phyloP scores from a whole-genome alignment of 306 rosid species.

The Casuarina cunninghamiana region DNA sequence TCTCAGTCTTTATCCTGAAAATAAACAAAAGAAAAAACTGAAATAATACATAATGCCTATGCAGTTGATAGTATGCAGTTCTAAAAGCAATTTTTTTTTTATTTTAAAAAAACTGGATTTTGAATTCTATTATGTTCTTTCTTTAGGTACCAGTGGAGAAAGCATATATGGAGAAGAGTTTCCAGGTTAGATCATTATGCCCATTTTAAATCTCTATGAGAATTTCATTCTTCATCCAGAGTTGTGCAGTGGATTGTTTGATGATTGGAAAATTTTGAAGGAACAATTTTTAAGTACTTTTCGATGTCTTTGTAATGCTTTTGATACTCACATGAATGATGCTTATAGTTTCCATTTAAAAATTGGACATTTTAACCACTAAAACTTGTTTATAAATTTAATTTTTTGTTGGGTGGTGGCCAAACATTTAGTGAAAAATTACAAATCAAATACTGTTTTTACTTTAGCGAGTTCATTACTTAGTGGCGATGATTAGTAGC shows the following conservation, averaged over 20 bases:
- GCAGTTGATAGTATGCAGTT: background rate
- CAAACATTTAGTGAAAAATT: background rate
- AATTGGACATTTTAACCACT: background rate
- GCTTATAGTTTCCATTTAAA: background rate
- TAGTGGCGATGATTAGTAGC: background rate
- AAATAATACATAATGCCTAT: background rate
- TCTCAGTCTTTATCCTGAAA: background rate
- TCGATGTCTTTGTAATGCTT: background rate
- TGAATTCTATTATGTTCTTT: conserved; percentile 11
- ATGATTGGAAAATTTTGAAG: background rate
- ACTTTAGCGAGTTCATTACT: background rate
- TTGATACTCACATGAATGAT: background rate
- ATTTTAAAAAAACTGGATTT: background rate
- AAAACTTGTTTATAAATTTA: background rate
- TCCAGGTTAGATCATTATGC: conserved; percentile 62
- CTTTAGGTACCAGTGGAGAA: conserved; percentile 91
- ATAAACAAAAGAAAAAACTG: background rate
- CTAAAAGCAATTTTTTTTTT: background rate
- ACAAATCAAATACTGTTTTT: background rate
- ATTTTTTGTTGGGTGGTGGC: background rate
- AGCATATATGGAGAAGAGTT: conserved; percentile 83
- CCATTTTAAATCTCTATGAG: background rate
- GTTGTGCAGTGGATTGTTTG: background rate
- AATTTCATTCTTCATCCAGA: background rate
- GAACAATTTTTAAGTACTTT: background rate